These are phyloP conservation scores for Pythium brachiatum DNA, from an alignment of 352 stramenopile species.

Conservation along the genomic window DNA sequence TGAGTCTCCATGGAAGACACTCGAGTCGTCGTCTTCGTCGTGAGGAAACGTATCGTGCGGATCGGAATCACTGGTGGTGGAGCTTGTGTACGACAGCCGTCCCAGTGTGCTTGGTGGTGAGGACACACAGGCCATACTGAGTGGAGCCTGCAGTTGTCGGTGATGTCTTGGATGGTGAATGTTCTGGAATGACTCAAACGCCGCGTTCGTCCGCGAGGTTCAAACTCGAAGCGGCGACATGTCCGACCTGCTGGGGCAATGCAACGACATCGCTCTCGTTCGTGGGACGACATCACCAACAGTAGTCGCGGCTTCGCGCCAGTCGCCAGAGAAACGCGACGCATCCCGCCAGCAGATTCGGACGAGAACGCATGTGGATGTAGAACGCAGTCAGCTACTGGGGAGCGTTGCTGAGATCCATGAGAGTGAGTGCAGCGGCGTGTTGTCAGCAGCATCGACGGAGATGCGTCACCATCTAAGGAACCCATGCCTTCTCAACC, in stretches of 20 bases:
- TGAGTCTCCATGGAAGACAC: not conserved
- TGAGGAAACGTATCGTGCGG: not conserved
- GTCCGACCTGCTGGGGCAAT: not conserved
- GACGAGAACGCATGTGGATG: not conserved
- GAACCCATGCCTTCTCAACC: not conserved
- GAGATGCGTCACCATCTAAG: constrained; percentile 9
- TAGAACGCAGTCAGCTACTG: not conserved
- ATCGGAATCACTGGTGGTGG: not conserved
- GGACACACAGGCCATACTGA: not conserved
- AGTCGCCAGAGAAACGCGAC: constrained; percentile 1
- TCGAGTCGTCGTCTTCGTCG: constrained; percentile 6
- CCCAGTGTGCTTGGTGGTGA: not conserved
- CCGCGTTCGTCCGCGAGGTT: not conserved
- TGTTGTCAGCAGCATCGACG: constrained; percentile 14
- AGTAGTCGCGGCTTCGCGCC: not conserved
- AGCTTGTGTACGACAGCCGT: not conserved
- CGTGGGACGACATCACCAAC: not conserved
- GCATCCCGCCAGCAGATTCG: not conserved
- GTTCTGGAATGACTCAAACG: not conserved
- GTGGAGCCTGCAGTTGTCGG: not conserved
- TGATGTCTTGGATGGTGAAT: not conserved
- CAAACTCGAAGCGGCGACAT: not conserved
- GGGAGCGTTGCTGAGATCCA: not conserved
- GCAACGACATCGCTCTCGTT: constrained; percentile 1
- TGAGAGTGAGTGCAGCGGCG: not conserved